Conservation (phyloP, 2,329 filamentous ascomycete genomes). For the Dactylellina haptotyla region DNA sequence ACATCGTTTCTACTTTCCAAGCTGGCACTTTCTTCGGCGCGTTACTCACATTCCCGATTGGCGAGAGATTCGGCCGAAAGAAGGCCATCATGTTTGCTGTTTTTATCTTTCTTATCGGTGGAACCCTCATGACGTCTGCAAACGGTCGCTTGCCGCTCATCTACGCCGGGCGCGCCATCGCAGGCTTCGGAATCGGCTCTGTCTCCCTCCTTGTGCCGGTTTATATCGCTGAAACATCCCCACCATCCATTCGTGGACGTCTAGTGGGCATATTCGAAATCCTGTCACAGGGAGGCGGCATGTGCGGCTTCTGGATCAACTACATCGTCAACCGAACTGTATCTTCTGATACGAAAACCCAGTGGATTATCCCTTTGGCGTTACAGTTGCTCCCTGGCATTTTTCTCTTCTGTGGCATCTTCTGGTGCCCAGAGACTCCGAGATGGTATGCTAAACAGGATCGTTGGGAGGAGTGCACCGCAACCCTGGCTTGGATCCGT, state of each 20-base stretch:
- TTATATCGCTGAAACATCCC: slow-evolving; percentile 71
- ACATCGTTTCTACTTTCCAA: slow-evolving; percentile 62
- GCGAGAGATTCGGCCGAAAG: slow-evolving; percentile 65
- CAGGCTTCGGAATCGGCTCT: slow-evolving; percentile 72
- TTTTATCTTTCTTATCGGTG: slow-evolving; percentile 64
- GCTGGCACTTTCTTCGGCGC: slow-evolving; percentile 63
- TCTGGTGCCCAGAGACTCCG: slow-evolving; percentile 59
- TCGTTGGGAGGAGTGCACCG: slow-evolving; percentile 55
- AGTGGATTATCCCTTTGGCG: slow-evolving; percentile 73
- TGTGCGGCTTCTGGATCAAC: slow-evolving; percentile 74
- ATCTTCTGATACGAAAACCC: slow-evolving; percentile 64
- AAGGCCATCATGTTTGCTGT: slow-evolving; percentile 65
- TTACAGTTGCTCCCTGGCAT: slow-evolving; percentile 62
- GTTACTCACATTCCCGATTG: slow-evolving; percentile 64
- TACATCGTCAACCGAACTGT: slow-evolving; percentile 62
- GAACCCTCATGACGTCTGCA: slow-evolving; percentile 56
- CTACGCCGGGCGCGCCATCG: slow-evolving; percentile 71
- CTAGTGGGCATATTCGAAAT: slow-evolving; percentile 75
- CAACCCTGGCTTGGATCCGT: slow-evolving; percentile 60
- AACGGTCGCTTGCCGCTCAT: slow-evolving; percentile 64
- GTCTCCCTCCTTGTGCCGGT: slow-evolving; percentile 73
- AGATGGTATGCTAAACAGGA: slow-evolving; percentile 58
- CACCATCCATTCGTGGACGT: slow-evolving; percentile 72
- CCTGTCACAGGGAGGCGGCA: slow-evolving; percentile 72
- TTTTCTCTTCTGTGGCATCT: slow-evolving; percentile 57